These are phyloP conservation scores for Aspergillus persii DNA, from an alignment of 2,329 filamentous ascomycete species.

Conservation along the genomic window DNA sequence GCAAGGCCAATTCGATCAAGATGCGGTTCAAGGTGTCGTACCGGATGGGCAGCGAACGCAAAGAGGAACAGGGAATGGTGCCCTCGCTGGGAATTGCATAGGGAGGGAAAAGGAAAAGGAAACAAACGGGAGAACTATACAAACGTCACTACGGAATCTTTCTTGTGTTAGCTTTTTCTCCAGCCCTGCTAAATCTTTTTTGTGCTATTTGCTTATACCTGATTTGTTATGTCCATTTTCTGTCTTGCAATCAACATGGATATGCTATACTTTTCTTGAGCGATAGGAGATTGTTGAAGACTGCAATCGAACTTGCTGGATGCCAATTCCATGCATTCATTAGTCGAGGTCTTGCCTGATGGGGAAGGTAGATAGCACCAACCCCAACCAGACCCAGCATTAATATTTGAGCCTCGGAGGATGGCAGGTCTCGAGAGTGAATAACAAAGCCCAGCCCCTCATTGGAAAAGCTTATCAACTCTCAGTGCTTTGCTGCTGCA, in stretches of 20 bases:
- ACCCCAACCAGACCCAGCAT: too few species aligned
- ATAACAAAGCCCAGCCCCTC: too few species aligned
- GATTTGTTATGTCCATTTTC: neutral
- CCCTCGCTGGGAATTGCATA: slow-evolving; percentile 72
- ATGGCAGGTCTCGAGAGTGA: too few species aligned
- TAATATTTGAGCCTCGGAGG: too few species aligned
- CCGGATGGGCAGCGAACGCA: slow-evolving; percentile 59
- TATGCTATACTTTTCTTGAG: neutral
- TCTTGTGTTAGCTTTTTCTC: neutral
- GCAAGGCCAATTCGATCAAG: slow-evolving; percentile 77
- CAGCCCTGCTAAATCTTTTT: neutral
- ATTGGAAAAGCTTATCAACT: too few species aligned
- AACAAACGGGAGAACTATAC: neutral
- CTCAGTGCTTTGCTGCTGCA: too few species aligned
- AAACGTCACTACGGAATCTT: neutral
- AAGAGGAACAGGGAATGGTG: slow-evolving; percentile 83
- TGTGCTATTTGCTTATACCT: neutral
- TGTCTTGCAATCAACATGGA: neutral
- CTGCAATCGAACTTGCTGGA: too few species aligned
- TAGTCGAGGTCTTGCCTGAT: too few species aligned
- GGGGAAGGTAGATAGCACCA: too few species aligned
- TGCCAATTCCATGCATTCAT: too few species aligned
- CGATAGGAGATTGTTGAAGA: neutral
- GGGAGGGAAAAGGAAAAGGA: neutral
- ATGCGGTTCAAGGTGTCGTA: slow-evolving; percentile 88